Base-by-base conservation (phyloP, 2,329 filamentous ascomycete genomes). In the Sordariomycetes sp. region DNA sequence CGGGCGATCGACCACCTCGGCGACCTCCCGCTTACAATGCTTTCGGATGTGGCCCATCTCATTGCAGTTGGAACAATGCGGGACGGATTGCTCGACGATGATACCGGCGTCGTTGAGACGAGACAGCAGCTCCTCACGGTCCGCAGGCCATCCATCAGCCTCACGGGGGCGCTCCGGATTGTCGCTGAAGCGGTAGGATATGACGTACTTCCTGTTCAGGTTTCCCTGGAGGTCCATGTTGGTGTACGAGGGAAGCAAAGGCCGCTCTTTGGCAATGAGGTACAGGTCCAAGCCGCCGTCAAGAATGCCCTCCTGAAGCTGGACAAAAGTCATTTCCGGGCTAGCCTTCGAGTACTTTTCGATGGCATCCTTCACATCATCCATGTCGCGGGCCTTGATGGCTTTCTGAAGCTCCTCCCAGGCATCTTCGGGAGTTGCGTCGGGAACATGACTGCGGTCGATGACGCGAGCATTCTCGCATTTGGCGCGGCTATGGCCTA, bases 141-240 rank as follows among this genome's bases (percentile, higher is more conserved):
- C 71, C 59, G 75, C 68, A 3, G 86, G 86, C 81, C 84, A 89
- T 1, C 72, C 67, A 1, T 79, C 74, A 22, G 74, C 74, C 67
- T 87, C 80, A 55, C 79, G 79, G 34, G 79, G 79, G 2, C 82
- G 79, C 22, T 71, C 67, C 0, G 85, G 79, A 61, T 80, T 80
- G 35, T 76, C 68, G 1, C 74, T 75, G 62, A 84, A 82, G 54
- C 85, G 80, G 65, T 84, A 82, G 0, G 79, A 80, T 54, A 89
- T 73, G 1, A 77, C 78, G 62, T 78, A 88, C 65, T 82, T 83
- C 68, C 82, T 83, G 58, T 78, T 77, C 22, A 85, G 71, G 60
- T 86, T 80, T 5, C 86, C 86, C 64, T 89, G 84, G 1, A 88
- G 71, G 61, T 89, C 84, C 80, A 89, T 86, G 68, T 86, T 85